Evolutionary conservation across 345 rosid species (phyloP), one percentile per base, ranked within the genome.

Genomic region (Eucalyptus polyanthemos): DNA sequence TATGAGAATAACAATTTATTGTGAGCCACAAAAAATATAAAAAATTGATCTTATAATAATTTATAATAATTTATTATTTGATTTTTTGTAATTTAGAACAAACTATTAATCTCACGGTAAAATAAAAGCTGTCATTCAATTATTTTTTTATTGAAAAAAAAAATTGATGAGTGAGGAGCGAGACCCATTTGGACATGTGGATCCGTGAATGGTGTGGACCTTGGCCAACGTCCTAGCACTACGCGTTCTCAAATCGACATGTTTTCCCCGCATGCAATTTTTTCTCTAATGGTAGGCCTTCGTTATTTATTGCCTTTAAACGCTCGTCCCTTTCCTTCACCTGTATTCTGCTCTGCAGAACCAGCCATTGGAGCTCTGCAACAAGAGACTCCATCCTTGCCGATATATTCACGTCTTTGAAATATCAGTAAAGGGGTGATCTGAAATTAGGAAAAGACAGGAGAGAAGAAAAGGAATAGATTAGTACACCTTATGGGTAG

Each of bases 401-500:
- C 83, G 8, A 37, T 6, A 76, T 76, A 21, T 31, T 69, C 80
- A 17, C 11, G 83, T 76, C 27, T 21, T 19, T 6, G 83, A 76
- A 76, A 76, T 76, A 11, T 14, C 56, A 5, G 27, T 37, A 21
- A 72, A 72, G 22, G 6, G 83, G 8, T 37, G 27, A 45, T 22
- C 1, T 19, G 49, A 34, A 22, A 76, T 7, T 29, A 34, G 85
- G 50, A 50, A 13, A 67, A 14, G 93, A 92, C 93, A 93, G 94
- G 34, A 87, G 88, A 87, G 25, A 24, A 58, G 6, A 87, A 34
- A 17, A 24, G 27, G 65, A 16, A 31, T 8, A 67, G 80, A 31
- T 69, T 5, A 11, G 12, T 37, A 37, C 83, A 76, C 11, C 47
- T 76, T 76, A 76, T 76, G 83, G 83, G 83, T 76, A 92, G 95